Conservation (phyloP, 2,329 filamentous ascomycete genomes). For the Trichophaea hybrida region DNA sequence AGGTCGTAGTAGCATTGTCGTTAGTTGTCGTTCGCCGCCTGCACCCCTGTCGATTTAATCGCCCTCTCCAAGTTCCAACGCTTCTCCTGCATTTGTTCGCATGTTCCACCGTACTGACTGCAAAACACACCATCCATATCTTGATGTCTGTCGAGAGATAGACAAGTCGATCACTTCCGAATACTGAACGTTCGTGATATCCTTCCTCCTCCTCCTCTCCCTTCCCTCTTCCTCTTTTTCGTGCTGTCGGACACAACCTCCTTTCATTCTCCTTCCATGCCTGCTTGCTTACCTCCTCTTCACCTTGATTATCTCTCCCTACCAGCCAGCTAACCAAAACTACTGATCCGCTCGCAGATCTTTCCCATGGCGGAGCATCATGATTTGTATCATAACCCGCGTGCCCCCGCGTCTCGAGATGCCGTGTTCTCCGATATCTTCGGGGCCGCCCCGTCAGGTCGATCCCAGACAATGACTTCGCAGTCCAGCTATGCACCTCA, state of each 20-base stretch:
- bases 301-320: neutral
- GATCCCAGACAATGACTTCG: conserved; percentile 90
- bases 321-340: neutral
- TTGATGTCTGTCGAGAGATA: neutral
- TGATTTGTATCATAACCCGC: conserved; percentile 28
- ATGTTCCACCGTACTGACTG: neutral
- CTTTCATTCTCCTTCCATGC: neutral
- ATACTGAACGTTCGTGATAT: conserved; percentile 13
- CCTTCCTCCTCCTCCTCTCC: neutral
- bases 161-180: neutral
- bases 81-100: neutral
- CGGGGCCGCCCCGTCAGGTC: conserved; percentile 69
- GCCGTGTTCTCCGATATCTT: conserved; percentile 95
- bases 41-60: neutral
- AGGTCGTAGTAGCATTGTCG: too few species aligned
- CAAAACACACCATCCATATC: neutral
- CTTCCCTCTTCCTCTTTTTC: too few species aligned
- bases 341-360: neutral
- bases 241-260: neutral
- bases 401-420: conserved; percentile 54
- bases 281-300: neutral
- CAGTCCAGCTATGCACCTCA: conserved; percentile 45
- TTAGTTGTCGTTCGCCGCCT: too few species aligned
- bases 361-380: conserved; percentile 21
- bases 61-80: neutral